Base-by-base conservation (phyloP, 1,284 basidiomycete genomes). In the Malassezia yamatoensis region DNA sequence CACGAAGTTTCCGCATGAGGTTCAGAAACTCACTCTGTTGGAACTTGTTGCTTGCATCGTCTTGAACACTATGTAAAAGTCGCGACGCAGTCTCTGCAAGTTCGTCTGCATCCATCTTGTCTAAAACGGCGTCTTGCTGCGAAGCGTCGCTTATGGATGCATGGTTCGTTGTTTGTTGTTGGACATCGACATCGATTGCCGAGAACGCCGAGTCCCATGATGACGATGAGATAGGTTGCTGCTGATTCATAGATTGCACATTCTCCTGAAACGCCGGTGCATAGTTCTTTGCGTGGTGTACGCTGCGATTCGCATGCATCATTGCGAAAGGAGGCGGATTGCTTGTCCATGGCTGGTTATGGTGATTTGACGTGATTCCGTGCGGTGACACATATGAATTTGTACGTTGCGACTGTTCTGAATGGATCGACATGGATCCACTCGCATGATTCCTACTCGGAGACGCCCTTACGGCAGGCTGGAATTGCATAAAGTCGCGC, bases 11-110 rank as follows among this genome's bases (percentile, higher is more conserved):
- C 51, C 82, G 82, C 85, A 96, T 90, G 29, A 96, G 80, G 16
- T 81, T 80, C 78, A 96, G 80, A 74, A 96, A 96, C 61, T 83
- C 80, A 75, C 88, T 91, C 49, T 90, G 82, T 72, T 84, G 81
- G 72, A 96, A 90, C 75, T 96, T 96, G 41, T 85, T 82, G 69
- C 88, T 90, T 61, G 67, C 62, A 32, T 82, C 79, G 32, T 84
- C 81, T 53, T 68, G 65, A 11, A 78, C 72, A 8, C 74, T 70
- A 5, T 69, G 60, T 45, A 78, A 67, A 1, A 78, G 65, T 20
- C 66, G 61, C 18, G 73, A 75, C 10, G 76, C 76, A 2, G 76
- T 76, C 38, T 65, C 61, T 1, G 77, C 75, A 37, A 78, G 68
- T 18, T 69, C 67, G 46, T 77, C 77, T 13, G 60, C 62, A 44